These are phyloP conservation scores for Calonectria leucothoes DNA, from an alignment of 2,329 filamentous ascomycete species.

Conservation along the genomic window DNA sequence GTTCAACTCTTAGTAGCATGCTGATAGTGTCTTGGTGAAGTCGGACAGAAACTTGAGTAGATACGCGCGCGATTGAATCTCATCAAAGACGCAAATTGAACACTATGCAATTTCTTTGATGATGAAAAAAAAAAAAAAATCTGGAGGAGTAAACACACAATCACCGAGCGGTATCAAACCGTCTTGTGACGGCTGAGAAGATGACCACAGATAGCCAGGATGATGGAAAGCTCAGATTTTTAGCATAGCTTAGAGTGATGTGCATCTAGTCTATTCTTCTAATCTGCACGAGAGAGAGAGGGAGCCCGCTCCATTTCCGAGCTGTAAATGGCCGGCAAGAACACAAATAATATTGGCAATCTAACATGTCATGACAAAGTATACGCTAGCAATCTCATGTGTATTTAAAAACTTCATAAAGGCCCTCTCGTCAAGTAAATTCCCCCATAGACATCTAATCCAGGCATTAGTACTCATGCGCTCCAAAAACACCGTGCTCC, in stretches of 20 bases:
- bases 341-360: neutral
- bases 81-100: neutral
- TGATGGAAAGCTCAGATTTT: neutral
- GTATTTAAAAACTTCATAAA: constrained; percentile 12
- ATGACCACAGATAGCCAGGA: too few relatives aligned
- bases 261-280: neutral
- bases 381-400: neutral
- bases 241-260: neutral
- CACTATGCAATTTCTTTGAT: neutral
- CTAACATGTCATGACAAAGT: neutral
- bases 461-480: constrained; percentile 29
- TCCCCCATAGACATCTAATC: constrained; percentile 21
- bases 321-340: neutral
- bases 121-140: neutral
- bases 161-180: neutral
- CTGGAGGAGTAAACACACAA: neutral
- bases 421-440: constrained; percentile 21
- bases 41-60: neutral
- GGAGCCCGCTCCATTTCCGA: neutral
- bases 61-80: neutral
- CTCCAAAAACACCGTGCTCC: constrained; percentile 47
- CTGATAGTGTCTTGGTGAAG: neutral
- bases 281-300: neutral
- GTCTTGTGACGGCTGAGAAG: neutral
- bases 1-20: neutral